These are phyloP conservation scores for Begonia masoniana DNA, from an alignment of 306 rosid genomes.

Conservation along the genomic window DNA sequence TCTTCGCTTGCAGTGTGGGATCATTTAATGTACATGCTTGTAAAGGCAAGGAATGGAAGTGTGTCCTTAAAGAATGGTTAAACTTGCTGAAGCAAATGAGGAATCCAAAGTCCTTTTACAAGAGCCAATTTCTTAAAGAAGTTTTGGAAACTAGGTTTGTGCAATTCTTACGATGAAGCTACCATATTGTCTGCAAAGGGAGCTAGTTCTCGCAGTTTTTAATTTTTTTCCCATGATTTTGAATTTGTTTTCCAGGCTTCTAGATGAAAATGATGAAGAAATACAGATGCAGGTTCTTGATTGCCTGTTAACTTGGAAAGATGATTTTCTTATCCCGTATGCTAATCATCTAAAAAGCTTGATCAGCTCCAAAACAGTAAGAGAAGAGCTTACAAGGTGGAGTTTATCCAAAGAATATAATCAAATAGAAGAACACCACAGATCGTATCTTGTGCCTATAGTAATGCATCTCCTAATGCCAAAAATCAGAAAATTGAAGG, in stretches of 20 bases:
- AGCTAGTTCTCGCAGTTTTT: conserved; percentile 3
- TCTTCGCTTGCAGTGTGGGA: conserved; percentile 49
- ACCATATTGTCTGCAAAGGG: not conserved
- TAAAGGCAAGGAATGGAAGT: conserved; percentile 88
- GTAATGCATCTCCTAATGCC: conserved; percentile 80
- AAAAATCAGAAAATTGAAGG: conserved; percentile 73
- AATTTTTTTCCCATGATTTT: conserved; percentile 5
- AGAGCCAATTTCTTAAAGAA: conserved; percentile 58
- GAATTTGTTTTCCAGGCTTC: conserved; percentile 42
- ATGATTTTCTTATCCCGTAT: conserved; percentile 53
- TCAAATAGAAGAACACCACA: conserved; percentile 51
- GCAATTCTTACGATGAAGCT: conserved; percentile 1
- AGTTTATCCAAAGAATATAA: conserved; percentile 62
- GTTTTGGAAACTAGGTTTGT: conserved; percentile 70
- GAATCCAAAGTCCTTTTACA: conserved; percentile 48
- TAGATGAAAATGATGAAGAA: conserved; percentile 87
- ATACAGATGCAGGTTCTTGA: conserved; percentile 73
- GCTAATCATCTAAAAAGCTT: conserved; percentile 59
- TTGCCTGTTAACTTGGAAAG: conserved; percentile 71
- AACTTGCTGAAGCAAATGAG: conserved; percentile 70
- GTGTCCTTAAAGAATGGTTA: conserved; percentile 79
- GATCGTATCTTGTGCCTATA: conserved; percentile 55
- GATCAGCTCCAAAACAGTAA: conserved; percentile 35
- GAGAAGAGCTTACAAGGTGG: conserved; percentile 91
- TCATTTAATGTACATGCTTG: conserved; percentile 54